Base-by-base conservation (phyloP, 2,329 filamentous ascomycete species). In the Orbilia blumenaviensis region DNA sequence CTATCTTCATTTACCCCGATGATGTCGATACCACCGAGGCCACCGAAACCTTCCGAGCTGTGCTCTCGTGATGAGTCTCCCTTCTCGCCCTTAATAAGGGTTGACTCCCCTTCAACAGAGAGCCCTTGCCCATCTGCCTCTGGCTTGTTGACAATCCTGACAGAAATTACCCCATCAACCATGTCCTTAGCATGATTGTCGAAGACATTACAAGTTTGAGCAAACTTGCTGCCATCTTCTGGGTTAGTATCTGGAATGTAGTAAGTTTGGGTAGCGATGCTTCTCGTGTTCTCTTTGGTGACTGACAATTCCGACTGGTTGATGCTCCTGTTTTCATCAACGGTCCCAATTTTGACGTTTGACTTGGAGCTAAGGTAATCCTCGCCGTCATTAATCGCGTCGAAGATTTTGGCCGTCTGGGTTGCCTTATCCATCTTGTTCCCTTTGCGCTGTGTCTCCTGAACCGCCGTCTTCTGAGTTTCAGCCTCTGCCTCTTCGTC, bases 381-480 rank as follows among this genome's bases (percentile, higher is more conserved):
- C 29, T 69, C 72, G 25, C 72, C 72, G 50, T 76, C 50, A 61
- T 76, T 69, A 76, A 76, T 69, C 9, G 72, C 44, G 34, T 76
- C 64, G 21, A 56, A 69, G 41, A 76, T 76, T 61, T 69, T 76
- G 36, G 72, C 50, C 7, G 72, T 68, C 23, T 76, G 72, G 7
- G 72, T 69, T 1, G 42, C 46, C 21, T 69, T 66, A n/a, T 76
- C 72, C 5, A 69, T 23, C 16, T 36, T 56, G 12, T 60, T 42
- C 10, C 34, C 58, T 21, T 76, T 76, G 12, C 72, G 48, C 12
- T 69, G 58, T 0, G 25, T 25, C 42, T 76, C 72, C 41, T 69
- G 18, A 7, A n/a, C 27, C 16, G 64, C 64, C 3, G 72, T 58
- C 18, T 69, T 69, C 36, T 58, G 58, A 10, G 56, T 58, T 14